These are phyloP conservation scores for Globisporangium irregulare DNA, from an alignment of 352 stramenopile genomes.

Conservation along the genomic window DNA sequence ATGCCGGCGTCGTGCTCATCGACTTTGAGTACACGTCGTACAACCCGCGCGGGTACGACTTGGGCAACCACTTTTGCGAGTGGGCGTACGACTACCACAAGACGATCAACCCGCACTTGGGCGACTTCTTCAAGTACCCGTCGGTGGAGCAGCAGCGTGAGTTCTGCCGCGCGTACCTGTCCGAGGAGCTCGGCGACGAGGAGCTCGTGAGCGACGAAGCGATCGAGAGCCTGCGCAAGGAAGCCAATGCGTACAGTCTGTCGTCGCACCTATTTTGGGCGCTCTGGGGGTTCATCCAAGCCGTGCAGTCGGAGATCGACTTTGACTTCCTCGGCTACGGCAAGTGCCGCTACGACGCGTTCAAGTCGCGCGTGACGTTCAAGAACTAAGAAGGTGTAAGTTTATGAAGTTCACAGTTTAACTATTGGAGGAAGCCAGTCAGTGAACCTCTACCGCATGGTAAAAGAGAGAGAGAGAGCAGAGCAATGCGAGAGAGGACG, in stretches of 20 bases:
- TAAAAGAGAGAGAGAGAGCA: neutral
- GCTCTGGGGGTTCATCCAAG: conserved; percentile 91
- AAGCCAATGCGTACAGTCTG: conserved; percentile 84
- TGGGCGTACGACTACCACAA: conserved; percentile 85
- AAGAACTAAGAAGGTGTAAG: conserved; percentile 27
- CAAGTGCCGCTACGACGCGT: conserved; percentile 66
- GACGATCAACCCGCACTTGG: conserved; percentile 73
- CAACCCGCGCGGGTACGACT: conserved; percentile 88
- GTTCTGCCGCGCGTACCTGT: conserved; percentile 73
- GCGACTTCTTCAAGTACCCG: conserved; percentile 75
- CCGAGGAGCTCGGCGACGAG: conserved; percentile 33
- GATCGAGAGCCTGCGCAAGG: conserved; percentile 54
- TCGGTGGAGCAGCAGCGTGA: conserved; percentile 54
- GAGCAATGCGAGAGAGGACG: neutral
- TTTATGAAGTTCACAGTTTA: neutral
- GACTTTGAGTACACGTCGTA: conserved; percentile 94
- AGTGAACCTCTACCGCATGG: neutral
- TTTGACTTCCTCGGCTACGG: conserved; percentile 92
- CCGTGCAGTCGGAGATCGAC: conserved; percentile 85
- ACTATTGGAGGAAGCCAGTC: neutral
- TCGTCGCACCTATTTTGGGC: conserved; percentile 89
- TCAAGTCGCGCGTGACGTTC: conserved; percentile 57
- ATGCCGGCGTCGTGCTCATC: conserved; percentile 79
- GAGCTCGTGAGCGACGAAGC: conserved; percentile 48
- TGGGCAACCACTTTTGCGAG: conserved; percentile 93